Conservation (phyloP, 495 filamentous ascomycete species). For the Hyaloscypha hepaticicola region DNA sequence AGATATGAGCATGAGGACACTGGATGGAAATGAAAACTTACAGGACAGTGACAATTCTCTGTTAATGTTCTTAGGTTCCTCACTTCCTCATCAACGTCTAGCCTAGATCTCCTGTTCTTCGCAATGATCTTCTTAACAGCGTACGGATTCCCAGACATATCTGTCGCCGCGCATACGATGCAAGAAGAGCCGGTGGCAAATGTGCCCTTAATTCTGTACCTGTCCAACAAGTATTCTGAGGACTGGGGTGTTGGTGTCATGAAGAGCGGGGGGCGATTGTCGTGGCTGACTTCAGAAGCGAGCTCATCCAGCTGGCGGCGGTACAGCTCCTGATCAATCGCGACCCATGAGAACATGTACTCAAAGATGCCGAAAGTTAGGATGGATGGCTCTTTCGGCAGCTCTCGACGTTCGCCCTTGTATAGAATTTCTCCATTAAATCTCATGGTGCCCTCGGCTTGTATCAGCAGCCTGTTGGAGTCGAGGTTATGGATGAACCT, state of each 20-base stretch:
- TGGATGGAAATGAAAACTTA: not conserved
- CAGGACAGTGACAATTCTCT: not conserved
- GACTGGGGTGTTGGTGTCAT: conserved; percentile 4
- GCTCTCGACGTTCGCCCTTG: not conserved
- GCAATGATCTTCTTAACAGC: conserved; percentile 8
- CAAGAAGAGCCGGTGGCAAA: conserved; percentile 1
- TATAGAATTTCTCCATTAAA: not conserved
- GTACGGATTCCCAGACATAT: not conserved
- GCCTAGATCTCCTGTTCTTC: not conserved
- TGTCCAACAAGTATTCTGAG: conserved; percentile 2
- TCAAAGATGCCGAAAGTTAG: conserved; percentile 5
- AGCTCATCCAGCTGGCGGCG: conserved; percentile 2
- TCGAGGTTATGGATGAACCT: conserved; percentile 3
- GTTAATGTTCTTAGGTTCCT: not conserved
- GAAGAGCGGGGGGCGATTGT: not conserved
- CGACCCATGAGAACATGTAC: conserved; percentile 1
- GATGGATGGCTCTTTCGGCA: not conserved
- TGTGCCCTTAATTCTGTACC: not conserved
- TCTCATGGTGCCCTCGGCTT: not conserved
- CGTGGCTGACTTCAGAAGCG: not conserved
- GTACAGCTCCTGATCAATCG: conserved; percentile 1
- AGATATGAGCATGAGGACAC: not conserved
- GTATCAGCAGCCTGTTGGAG: not conserved
- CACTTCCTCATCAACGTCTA: not conserved
- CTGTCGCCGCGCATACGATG: not conserved